Evolutionary conservation across 345 rosid genomes (phyloP).

Genomic region (Salix udensis): DNA sequence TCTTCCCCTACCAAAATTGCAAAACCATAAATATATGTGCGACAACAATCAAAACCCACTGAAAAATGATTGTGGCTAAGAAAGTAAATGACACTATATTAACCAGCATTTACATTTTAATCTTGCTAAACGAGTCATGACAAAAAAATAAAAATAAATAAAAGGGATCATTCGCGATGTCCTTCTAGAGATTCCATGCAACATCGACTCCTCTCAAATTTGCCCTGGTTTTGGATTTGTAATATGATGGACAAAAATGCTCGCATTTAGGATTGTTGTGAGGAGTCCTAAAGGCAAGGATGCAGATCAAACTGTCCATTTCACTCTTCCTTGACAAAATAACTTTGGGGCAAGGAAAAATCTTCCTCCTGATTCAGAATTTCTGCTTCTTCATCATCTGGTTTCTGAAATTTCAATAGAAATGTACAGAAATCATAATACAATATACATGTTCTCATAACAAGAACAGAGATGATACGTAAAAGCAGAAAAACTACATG

Average conservation of each 20-base stretch:
- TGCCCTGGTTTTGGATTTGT: neutral
- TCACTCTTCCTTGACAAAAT: slow-evolving; percentile 73
- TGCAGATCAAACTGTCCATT: slow-evolving; percentile 6
- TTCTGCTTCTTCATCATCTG: slow-evolving; percentile 83
- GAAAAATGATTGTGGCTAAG: neutral
- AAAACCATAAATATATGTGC: too few relatives aligned
- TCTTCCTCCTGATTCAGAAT: slow-evolving; percentile 85
- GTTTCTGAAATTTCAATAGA: slow-evolving; percentile 47
- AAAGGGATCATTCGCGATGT: neutral
- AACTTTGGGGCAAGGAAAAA: slow-evolving; percentile 78
- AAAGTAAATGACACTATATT: neutral
- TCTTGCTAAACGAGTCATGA: neutral
- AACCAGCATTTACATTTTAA: neutral
- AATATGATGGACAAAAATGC: neutral
- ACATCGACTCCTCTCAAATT: neutral
- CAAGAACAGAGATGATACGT: neutral
- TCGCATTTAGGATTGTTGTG: neutral
- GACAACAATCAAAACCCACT: neutral
- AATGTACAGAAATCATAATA: neutral
- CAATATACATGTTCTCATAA: neutral
- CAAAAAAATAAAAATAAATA: too few relatives aligned
- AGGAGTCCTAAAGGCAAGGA: neutral
- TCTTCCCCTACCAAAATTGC: too few relatives aligned
- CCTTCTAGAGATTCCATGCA: neutral
- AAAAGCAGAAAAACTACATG: neutral